Base-by-base conservation (phyloP, 768 basidiomycete species). In the Xanthoconium purpureum region DNA sequence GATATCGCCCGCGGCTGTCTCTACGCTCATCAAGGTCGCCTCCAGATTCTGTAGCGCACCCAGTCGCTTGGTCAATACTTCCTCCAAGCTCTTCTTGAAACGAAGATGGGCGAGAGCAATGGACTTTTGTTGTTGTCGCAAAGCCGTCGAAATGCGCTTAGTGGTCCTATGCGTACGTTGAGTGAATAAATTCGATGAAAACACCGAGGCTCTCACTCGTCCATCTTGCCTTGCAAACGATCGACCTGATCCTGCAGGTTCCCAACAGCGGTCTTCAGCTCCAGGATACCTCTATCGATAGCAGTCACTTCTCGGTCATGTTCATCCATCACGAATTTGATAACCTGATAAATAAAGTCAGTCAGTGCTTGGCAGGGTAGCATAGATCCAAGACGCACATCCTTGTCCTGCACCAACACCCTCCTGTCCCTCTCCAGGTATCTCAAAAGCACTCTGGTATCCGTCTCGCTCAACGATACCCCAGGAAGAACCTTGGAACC, bases 1-100 rank as follows among this genome's bases (percentile, higher is more conserved):
- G 12, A 94, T 79, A 70, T 98, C 90, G 3, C 87, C 88, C 30
- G 90, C 90, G n/a, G 94, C 91, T 4, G 85, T 82, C 72, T 98
- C 93, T 6, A 98, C 91, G 44, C 83, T 81, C 44, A 91, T 74
- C 37, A 97, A 70, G 0, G 94, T 93, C 13, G 82, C 76, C 60
- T 89, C 85, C 9, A 98, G 75, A 37, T 84, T 89, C 54, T 84
- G 81, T 6, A 93, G 74, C 1, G 92, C 86, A 11, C 77, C 81
- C 3, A 94, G 70, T 13, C 94, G 85, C 66, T 93, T 93, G 29
- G 74, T 73, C 15, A 95, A 74, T 0, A 94, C 71, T 13, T 88
- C 89, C 61, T 95, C 88, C 8, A 94, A 74, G 52, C 84, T 84
- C 66, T 93, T 96, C 63, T 86, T 86, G 32, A 87, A 84, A 39